These are phyloP conservation scores for Cydonia oblonga DNA, from an alignment of 331 rosid genomes.

Conservation along the genomic window DNA sequence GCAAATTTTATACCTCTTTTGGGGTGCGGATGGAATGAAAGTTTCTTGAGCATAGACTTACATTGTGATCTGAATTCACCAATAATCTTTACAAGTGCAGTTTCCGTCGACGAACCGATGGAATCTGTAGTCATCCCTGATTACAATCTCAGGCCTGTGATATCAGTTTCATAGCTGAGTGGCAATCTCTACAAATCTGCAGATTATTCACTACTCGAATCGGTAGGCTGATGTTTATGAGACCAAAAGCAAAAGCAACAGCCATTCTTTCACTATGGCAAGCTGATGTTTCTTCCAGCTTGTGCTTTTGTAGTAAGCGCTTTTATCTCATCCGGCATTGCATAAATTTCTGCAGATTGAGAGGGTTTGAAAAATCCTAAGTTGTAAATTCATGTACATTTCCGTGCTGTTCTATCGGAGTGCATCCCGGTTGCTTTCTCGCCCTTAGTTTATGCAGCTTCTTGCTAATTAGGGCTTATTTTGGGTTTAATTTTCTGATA, in stretches of 20 bases:
- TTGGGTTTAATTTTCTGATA: too few species aligned
- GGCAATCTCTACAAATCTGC: conserved; percentile 16
- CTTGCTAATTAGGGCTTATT: too few species aligned
- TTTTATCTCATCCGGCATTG: too few species aligned
- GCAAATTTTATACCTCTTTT: background rate
- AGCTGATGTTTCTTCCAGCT: conserved; percentile 5
- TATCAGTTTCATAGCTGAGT: conserved; percentile 9
- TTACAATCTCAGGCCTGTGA: conserved; percentile 15
- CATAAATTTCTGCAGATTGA: too few species aligned
- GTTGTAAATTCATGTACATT: too few species aligned
- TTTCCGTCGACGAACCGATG: conserved; percentile 10
- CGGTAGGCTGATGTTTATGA: background rate
- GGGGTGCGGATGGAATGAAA: background rate
- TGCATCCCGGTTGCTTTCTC: too few species aligned
- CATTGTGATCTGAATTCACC: background rate
- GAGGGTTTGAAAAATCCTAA: too few species aligned
- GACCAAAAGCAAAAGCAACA: conserved; percentile 3
- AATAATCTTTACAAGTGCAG: conserved; percentile 15
- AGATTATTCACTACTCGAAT: conserved; percentile 17
- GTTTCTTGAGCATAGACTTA: background rate
- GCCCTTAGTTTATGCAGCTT: too few species aligned
- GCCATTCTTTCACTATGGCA: conserved; percentile 14
- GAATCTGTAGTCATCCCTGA: conserved; percentile 11
- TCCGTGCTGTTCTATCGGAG: too few species aligned
- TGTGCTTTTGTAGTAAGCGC: too few species aligned